phyloP scores from a whole-genome alignment of 1,139 yeast species.

The Blastobotrys buckinghamii region DNA sequence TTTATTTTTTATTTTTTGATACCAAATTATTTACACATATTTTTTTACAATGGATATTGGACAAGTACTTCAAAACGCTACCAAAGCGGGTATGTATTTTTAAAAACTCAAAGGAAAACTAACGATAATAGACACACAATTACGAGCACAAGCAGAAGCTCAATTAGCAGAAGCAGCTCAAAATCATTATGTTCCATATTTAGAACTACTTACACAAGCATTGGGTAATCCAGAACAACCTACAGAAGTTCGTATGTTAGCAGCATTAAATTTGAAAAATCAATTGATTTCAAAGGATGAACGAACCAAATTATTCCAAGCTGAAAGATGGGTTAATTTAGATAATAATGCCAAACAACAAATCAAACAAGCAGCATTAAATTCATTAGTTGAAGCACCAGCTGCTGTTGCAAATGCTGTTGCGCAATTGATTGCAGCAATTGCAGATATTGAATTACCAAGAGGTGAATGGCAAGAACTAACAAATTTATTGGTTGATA shows the following conservation, averaged over 20 bases:
- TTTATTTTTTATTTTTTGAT: slow-evolving; percentile 1
- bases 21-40: background rate
- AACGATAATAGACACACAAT: slow-evolving; percentile 44
- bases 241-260: slow-evolving; percentile 85
- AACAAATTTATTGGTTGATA: slow-evolving; percentile 74
- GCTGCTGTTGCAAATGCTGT: slow-evolving; percentile 82
- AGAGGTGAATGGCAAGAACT: slow-evolving; percentile 82
- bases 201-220: slow-evolving; percentile 65
- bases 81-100: slow-evolving; percentile 15
- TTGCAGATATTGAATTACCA: slow-evolving; percentile 92
- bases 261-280: slow-evolving; percentile 84
- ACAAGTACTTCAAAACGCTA: slow-evolving; percentile 68
- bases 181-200: slow-evolving; percentile 69
- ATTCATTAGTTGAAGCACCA: slow-evolving; percentile 58
- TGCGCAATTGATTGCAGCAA: slow-evolving; percentile 93
- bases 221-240: slow-evolving; percentile 60
- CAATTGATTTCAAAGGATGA: slow-evolving; percentile 67
- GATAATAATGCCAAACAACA: slow-evolving; percentile 50
- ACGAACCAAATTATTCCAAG: slow-evolving; percentile 27
- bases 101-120: background rate
- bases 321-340: slow-evolving; percentile 53
- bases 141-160: slow-evolving; percentile 74
- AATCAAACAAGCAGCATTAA: slow-evolving; percentile 57
- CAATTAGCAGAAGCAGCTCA: slow-evolving; percentile 68
- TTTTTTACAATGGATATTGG: slow-evolving; percentile 54